Conservation (phyloP, 805 yeast genomes). For the Ogataea philodendri region DNA sequence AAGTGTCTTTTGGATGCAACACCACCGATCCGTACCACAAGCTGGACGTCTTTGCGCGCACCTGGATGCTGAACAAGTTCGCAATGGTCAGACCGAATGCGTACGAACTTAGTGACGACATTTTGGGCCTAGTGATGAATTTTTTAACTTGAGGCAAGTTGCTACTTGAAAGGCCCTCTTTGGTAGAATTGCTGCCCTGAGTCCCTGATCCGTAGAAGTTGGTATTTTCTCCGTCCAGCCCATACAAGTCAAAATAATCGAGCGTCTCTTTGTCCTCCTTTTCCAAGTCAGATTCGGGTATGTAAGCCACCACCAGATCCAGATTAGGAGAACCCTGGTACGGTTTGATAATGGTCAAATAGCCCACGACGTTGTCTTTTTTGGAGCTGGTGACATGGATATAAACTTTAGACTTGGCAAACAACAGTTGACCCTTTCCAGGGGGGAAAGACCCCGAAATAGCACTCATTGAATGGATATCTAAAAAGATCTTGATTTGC, state of each 20-base stretch:
- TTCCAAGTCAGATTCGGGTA: conserved; percentile 51
- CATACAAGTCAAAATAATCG: conserved; percentile 39
- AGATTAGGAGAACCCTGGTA: conserved; percentile 44
- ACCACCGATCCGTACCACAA: conserved; percentile 92
- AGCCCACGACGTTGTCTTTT: conserved; percentile 79
- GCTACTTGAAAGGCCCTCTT: conserved; percentile 11
- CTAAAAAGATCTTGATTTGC: conserved; percentile 3
- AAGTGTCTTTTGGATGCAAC: conserved; percentile 60
- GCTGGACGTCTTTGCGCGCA: conserved; percentile 78
- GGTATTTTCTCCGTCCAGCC: conserved; percentile 37
- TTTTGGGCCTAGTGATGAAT: conserved; percentile 51
- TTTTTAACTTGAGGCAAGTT: conserved; percentile 28
- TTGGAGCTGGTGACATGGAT: conserved; percentile 77
- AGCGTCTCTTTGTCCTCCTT: conserved; percentile 29
- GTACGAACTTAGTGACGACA: conserved; percentile 54
- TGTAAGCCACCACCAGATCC: conserved; percentile 64
- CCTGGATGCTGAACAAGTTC: conserved; percentile 73
- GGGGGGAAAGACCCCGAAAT: conserved; percentile 24
- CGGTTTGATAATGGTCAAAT: conserved; percentile 61
- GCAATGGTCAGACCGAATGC: conserved; percentile 64
- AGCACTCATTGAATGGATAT: conserved; percentile 3
- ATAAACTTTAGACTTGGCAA: conserved; percentile 68
- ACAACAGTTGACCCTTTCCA: conserved; percentile 48
- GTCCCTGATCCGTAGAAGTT: conserved; percentile 18
- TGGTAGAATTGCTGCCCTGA: conserved; percentile 14